phyloP scores from a whole-genome alignment of 805 yeast species.

The Starmerella apicola region DNA sequence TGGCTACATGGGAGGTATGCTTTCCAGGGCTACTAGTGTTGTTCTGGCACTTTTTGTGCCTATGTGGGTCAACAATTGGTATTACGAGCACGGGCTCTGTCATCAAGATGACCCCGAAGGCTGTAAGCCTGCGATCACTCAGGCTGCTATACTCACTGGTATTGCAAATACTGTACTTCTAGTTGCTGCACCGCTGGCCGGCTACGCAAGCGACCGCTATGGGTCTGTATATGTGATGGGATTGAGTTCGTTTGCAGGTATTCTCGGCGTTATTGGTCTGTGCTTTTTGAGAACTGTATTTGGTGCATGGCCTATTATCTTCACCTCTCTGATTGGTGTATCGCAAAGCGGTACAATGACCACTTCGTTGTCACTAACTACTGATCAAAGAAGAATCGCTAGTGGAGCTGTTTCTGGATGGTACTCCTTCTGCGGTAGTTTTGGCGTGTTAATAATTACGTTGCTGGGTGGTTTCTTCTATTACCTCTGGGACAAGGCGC shows the following conservation, averaged over 20 bases:
- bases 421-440: conserved; percentile 54
- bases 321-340: conserved; percentile 40
- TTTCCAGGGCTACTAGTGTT: conserved; percentile 53
- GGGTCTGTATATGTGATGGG: conserved; percentile 28
- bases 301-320: conserved; percentile 27
- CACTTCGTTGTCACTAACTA: conserved; percentile 50
- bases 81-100: conserved; percentile 40
- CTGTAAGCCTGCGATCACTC: conserved; percentile 52
- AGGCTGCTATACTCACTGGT: conserved; percentile 58
- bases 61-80: conserved; percentile 46
- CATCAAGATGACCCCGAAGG: conserved; percentile 24
- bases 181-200: conserved; percentile 53
- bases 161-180: conserved; percentile 47
- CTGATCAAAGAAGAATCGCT: conserved; percentile 33
- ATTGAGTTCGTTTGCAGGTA: conserved; percentile 23
- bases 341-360: conserved; percentile 53
- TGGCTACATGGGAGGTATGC: conserved; percentile 50
- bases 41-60: conserved; percentile 51
- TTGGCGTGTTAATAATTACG: conserved; percentile 50
- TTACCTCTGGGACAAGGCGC: conserved; percentile 45
- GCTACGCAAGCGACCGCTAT: conserved; percentile 40
- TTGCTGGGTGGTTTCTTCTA: conserved; percentile 51
- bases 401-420: conserved; percentile 61
- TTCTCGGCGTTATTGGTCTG: conserved; percentile 14
- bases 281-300: conserved; percentile 28